A percentile compares a stretch with the other conserved stretches of the same genome.
Conservation (phyloP, 352 stramenopile genomes). For the Pythium volutum region DNA sequence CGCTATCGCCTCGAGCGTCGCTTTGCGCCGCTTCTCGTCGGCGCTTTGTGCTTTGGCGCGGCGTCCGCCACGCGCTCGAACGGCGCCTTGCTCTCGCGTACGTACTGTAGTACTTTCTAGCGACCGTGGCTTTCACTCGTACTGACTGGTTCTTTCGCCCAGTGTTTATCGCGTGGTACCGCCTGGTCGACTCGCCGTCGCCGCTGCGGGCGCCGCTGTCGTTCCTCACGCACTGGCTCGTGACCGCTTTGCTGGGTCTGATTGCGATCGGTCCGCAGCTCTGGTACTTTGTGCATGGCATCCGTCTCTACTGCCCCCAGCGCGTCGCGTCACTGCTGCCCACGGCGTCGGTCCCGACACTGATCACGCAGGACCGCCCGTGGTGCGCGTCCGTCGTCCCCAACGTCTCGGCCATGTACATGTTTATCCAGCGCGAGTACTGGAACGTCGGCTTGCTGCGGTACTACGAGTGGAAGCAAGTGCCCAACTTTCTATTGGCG, state of each 20-base stretch:
- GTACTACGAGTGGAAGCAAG: slow-evolving; percentile 93
- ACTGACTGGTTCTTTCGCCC: slow-evolving; percentile 18
- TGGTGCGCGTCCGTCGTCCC: slow-evolving; percentile 69
- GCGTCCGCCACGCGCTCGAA: slow-evolving; percentile 78
- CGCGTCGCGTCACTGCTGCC: slow-evolving; percentile 23
- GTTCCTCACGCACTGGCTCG: slow-evolving; percentile 59
- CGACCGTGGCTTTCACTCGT: background rate
- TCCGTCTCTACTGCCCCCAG: slow-evolving; percentile 62
- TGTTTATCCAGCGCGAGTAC: slow-evolving; percentile 93
- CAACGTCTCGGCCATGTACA: slow-evolving; percentile 90
- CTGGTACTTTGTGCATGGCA: slow-evolving; percentile 61
- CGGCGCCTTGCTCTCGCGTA: slow-evolving; percentile 71
- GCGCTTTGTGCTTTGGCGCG: slow-evolving; percentile 54
- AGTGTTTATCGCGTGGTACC: slow-evolving; percentile 81
- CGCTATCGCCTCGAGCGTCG: slow-evolving; percentile 15
- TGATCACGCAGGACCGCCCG: slow-evolving; percentile 40
- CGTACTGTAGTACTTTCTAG: slow-evolving; percentile 17
- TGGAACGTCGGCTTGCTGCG: slow-evolving; percentile 93
- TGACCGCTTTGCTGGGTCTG: slow-evolving; percentile 54
- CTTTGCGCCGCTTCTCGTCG: slow-evolving; percentile 22
- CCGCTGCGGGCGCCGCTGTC: slow-evolving; percentile 17
- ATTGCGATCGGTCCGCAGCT: slow-evolving; percentile 65
- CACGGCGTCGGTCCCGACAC: slow-evolving; percentile 1
- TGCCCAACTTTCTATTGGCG: slow-evolving; percentile 94
- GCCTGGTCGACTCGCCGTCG: slow-evolving; percentile 49